Evolutionary conservation across 768 basidiomycete genomes (phyloP), one percentile per base, ranked within the genome.

Genomic region (Tricholoma flavovirens): DNA sequence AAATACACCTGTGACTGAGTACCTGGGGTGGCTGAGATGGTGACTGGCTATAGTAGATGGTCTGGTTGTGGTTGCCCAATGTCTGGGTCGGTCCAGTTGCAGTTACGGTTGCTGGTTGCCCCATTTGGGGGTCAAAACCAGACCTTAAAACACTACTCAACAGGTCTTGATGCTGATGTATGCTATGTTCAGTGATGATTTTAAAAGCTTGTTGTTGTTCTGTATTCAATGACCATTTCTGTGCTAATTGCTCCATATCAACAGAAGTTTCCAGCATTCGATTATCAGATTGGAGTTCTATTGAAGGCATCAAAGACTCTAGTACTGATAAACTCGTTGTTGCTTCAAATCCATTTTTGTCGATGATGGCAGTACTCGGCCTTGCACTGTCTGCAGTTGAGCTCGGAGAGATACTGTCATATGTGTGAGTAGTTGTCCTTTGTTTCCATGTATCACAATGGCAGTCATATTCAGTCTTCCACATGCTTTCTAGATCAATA

Each of bases 191-290:
- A 8, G 65, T 60, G 8, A 77, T 64, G 11, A 73, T 64, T 12
- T 53, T 11, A 38, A 75, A 74, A 9, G 72, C n/a, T n/a, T n/a
- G n/a, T n/a, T n/a, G n/a, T n/a, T n/a, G n/a, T n/a, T n/a, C n/a
- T n/a, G n/a, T n/a, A 53, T 75, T 77, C 21, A 76, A 56, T 4
- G 64, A 69, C 49, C 57, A 73, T 43, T 71, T 59, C 0, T 49
- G 9, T 21, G 62, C 55, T 2, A 72, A 55, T 1, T 35, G 49
- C 0, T 62, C 59, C 30, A 68, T 58, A 49, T 65, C 46, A 26
- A 46, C 29, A 19, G 40, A 5, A 17, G 17, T 24, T 32, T 12
- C 19, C 35, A 33, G n/a, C 43, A 10, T 9, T 14, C 46, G 46
- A 21, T 33, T 22, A 30, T 9, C 21, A 33, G 22, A 52, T 21